These are phyloP conservation scores for Calocera cornea DNA, from an alignment of 768 basidiomycete genomes.

Conservation along the genomic window DNA sequence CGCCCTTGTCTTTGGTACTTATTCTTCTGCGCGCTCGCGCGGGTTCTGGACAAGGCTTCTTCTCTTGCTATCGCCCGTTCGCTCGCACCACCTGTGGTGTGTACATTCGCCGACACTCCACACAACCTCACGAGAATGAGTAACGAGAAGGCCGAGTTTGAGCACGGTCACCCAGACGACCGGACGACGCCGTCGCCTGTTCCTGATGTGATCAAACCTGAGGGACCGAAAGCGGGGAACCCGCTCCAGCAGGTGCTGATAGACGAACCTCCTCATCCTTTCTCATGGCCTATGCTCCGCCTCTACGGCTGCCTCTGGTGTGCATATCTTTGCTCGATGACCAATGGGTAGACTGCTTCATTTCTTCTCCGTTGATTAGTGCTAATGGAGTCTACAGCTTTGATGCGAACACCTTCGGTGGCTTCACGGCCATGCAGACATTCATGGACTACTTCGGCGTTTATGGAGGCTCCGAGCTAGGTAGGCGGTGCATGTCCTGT, in stretches of 20 bases:
- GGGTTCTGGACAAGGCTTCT: neutral
- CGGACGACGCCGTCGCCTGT: neutral
- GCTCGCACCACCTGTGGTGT: neutral
- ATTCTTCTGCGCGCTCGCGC: neutral
- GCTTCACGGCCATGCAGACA: conserved; percentile 19
- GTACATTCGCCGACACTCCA: neutral
- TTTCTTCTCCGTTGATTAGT: neutral
- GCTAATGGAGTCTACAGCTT: conserved; percentile 4
- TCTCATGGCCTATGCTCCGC: neutral
- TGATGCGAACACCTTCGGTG: conserved; percentile 23
- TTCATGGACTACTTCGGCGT: conserved; percentile 20
- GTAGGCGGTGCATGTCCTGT: neutral
- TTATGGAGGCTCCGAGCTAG: conserved; percentile 4
- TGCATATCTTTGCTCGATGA: conserved; percentile 21
- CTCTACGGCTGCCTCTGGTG: conserved; percentile 17
- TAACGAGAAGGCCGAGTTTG: neutral
- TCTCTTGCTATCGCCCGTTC: neutral
- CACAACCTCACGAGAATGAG: neutral
- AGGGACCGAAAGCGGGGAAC: neutral
- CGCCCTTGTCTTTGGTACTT: neutral
- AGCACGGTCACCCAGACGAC: neutral
- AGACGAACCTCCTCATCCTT: conserved; percentile 9
- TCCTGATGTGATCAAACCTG: neutral
- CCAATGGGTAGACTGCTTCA: conserved; percentile 14
- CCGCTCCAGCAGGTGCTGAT: conserved; percentile 7